Evolutionary conservation across 306 rosid species (phyloP), one percentile per base, ranked within the genome.

Genomic region (Prunus kanzakura): DNA sequence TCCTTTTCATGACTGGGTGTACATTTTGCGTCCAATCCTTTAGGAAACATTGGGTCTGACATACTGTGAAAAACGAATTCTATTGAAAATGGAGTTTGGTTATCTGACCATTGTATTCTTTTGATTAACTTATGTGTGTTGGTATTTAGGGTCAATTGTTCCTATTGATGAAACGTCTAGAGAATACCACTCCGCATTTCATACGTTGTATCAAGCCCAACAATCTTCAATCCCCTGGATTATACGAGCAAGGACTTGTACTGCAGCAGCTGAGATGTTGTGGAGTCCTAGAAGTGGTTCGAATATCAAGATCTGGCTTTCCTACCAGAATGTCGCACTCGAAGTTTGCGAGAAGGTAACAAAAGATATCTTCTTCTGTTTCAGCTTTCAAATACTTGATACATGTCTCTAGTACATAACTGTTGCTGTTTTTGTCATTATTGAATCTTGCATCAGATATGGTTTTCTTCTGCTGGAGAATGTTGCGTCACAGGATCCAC

Each of bases 121-220:
- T 77, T 72, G 13, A 67, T 74, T 69, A 49, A 83, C 41, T 58
- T 70, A 1, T 75, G 77, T 73, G 51, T 86, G 61, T 79, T 85
- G 72, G 74, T 46, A 75, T 76, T 76, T 83, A 96, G 99, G 87
- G 88, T 78, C 98, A 96, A 96, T 80, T 96, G 79, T 96, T 96
- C 87, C 91, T 84, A 85, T 69, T 96, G 87, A 92, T 96, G 98
- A 95, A 88, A 71, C 97, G 99, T 20, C 89, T 96, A 76, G 99
- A 92, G 81, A 92, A 84, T 82, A 96, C 99, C 63, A 92, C 96
- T 47, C 99, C 99, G 38, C 99, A 96, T 88, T 96, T 96, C 88
- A 96, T 96, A 79, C 98, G 99, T 66, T 96, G 99, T 81, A 88
- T 96, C 78, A 96, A 96, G 89, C 99, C 99, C 82, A 96, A 96